These are phyloP conservation scores for Fusarium falciforme DNA, from an alignment of 2,329 filamentous ascomycete species.

Conservation along the genomic window DNA sequence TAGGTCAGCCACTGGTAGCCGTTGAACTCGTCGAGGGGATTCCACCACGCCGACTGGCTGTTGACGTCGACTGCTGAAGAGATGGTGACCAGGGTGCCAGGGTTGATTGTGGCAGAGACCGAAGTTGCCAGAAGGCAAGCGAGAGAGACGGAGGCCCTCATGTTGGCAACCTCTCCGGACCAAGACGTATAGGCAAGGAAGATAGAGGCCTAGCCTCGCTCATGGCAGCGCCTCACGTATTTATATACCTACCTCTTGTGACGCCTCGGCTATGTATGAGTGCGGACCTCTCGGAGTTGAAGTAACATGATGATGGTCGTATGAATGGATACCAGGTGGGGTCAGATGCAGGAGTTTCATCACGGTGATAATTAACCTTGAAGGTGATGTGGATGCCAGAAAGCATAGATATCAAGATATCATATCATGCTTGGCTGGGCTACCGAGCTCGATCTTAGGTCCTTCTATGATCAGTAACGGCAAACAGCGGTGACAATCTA, in stretches of 20 bases:
- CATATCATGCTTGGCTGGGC: not conserved
- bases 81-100: slow-evolving; percentile 28
- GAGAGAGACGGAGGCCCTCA: slow-evolving; percentile 6
- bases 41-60: slow-evolving; percentile 43
- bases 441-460: not conserved
- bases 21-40: slow-evolving; percentile 39
- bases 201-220: not conserved
- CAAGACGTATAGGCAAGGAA: not conserved
- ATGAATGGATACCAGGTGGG: not conserved
- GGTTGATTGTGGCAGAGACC: slow-evolving; percentile 20
- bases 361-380: not conserved
- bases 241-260: not conserved
- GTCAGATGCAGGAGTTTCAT: not conserved
- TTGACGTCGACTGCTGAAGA: slow-evolving; percentile 34
- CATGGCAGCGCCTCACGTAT: not conserved
- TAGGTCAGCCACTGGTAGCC: slow-evolving; percentile 41
- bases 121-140: slow-evolving; percentile 9
- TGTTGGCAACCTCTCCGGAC: not conserved
- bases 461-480: not conserved
- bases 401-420: not conserved
- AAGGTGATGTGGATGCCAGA: not conserved
- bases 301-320: not conserved
- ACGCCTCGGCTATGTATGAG: not conserved
- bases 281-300: slow-evolving; percentile 1
- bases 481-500: not conserved